Base-by-base conservation (phyloP, 352 stramenopile genomes). In the Phytophthora rubi region DNA sequence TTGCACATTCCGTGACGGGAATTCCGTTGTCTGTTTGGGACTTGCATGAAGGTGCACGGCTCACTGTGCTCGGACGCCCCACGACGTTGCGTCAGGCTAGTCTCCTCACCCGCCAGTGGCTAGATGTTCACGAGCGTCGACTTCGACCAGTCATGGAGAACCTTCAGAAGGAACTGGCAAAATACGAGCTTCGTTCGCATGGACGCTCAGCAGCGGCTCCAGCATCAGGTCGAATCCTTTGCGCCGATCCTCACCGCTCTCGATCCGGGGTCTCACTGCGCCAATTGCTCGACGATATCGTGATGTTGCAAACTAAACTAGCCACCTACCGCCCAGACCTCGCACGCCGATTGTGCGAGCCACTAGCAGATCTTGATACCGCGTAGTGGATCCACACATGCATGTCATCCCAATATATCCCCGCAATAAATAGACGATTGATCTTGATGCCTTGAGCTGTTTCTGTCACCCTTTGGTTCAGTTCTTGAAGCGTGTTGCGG, bases 81-180 rank as follows among this genome's bases (percentile, higher is more conserved):
- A 93, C 82, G 47, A 94, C 86, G n/a, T 65, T 94, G 51, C 86
- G 86, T 65, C 86, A 94, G 59, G 78, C 83, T 4, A 91, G 80
- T 62, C 64, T 91, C 30, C 82, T 93, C 52, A 94, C 86, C n/a
- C 76, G 78, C 9, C 80, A 90, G 64, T 94, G 86, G 86, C 68
- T 91, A 8, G 66, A 78, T 33, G 49, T 86, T n/a, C 79, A 94
- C 42, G 76, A 89, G 55, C 73, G 69, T 42, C 55, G 75, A 23
- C 71, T 92, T 18, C 37, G 59, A 3, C 66, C 51, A 12, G 66
- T 84, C 15, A 78, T 83, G 51, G 53, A 65, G 12, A 69, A 88
- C 26, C 69, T 92, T 6, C 81, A 85, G 51, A 77, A 61, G 13
- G 81, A 90, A 52, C 59, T 92, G 49, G 69, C 75, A 62, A 92